phyloP scores from a whole-genome alignment of 1,139 yeast species.

The Groenewaldozyma sp. region DNA sequence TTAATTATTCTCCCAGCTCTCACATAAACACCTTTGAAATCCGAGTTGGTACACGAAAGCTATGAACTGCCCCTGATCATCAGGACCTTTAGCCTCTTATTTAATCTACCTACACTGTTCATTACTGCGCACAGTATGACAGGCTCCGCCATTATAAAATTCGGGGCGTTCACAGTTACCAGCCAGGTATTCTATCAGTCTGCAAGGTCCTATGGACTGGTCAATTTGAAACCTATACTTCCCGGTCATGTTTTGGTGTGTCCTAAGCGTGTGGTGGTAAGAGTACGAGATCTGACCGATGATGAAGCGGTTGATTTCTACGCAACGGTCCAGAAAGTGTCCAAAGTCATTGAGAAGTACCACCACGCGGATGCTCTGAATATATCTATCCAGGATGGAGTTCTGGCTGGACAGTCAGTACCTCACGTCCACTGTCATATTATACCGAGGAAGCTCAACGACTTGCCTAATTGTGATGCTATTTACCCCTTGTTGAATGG shows the following conservation, averaged over 20 bases:
- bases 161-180: conserved; percentile 42
- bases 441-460: conserved; percentile 66
- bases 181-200: conserved; percentile 43
- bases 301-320: conserved; percentile 77
- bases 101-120: no score
- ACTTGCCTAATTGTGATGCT: conserved; percentile 51
- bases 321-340: conserved; percentile 61
- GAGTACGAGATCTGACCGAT: conserved; percentile 56
- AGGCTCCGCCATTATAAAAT: conserved; percentile 14
- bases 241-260: conserved; percentile 90
- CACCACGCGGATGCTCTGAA: conserved; percentile 77
- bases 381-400: conserved; percentile 91
- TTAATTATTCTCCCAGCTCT: no score
- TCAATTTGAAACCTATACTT: conserved; percentile 79
- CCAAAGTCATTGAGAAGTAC: conserved; percentile 50
- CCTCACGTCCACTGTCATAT: conserved; percentile 92
- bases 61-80: no score
- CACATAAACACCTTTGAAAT: no score
- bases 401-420: conserved; percentile 88
- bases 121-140: not conserved
- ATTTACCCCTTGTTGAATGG: conserved; percentile 55
- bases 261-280: conserved; percentile 56
- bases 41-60: no score
- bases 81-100: no score
- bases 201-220: conserved; percentile 57